Base-by-base conservation (phyloP, 352 stramenopile genomes). In the Phytophthora litchii region DNA sequence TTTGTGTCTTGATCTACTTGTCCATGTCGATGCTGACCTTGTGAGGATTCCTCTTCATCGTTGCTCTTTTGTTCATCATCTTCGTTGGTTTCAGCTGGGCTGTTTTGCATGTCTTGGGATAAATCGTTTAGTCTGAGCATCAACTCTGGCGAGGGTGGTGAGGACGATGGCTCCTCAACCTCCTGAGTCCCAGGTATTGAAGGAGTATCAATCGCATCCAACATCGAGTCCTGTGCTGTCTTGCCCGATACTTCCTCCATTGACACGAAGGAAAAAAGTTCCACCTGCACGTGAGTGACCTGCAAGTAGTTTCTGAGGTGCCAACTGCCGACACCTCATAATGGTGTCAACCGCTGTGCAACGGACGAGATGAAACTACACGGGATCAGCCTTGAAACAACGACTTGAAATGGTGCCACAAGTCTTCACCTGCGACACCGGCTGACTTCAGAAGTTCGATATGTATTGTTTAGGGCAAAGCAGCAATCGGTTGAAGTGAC, bases 71-170 rank as follows among this genome's bases (percentile, higher is more conserved):
- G 40, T 10, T 37, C 25, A 6, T 51, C 50, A 13, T 37, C 46
- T 9, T 54, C 48, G 14, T 60, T 45, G 5, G 21, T 43, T 23
- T 59, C 54, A 35, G 32, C 19, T 10, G 31, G 31, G 43, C 50
- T 37, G 25, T 42, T 3, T 40, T 8, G 43, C 21, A 25, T 34
- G 27, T 67, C 60, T 35, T 48, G 61, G 23, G 74, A 74, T 49
- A 87, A 65, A 43, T 87, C 72, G 44, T 79, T 72, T 23, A 87
- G 55, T 59, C 67, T 77, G 14, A 87, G 59, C 47, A 65, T 56
- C 41, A 75, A 75, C 25, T 58, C 60, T 2, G 38, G 60, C 8
- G 58, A 52, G 14, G 50, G 17, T 11, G 49, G 37, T 8, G 53
- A 14, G 5, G 53, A 50, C 7, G 45, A 48, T 21, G 53, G 19